phyloP scores from a whole-genome alignment of 2,329 filamentous ascomycete genomes.

The Dichotomopilus funicola region DNA sequence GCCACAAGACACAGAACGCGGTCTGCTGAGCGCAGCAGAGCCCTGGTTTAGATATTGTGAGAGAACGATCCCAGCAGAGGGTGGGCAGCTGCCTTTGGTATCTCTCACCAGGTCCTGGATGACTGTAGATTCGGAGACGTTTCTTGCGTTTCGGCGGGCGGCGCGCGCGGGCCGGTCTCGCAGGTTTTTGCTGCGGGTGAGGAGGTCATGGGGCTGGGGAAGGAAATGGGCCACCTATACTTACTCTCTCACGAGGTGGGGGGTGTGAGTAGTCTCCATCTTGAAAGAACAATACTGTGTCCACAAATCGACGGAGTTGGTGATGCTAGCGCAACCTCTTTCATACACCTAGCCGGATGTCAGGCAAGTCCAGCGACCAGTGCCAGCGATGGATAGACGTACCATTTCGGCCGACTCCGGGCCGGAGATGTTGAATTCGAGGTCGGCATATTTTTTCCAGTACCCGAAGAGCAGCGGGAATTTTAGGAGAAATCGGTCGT shows the following conservation, averaged over 20 bases:
- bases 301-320: slow-evolving; percentile 93
- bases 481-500: slow-evolving; percentile 88
- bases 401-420: slow-evolving; percentile 98
- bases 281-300: slow-evolving; percentile 97
- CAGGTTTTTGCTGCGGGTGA: slow-evolving; percentile 37
- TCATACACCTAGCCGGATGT: slow-evolving; percentile 68
- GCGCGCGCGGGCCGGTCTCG: slow-evolving; percentile 32
- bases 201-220: slow-evolving; percentile 50
- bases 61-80: slow-evolving; percentile 51
- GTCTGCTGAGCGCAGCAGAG: slow-evolving; percentile 41
- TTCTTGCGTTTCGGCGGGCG: slow-evolving; percentile 29
- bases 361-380: not conserved
- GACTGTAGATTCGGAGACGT: slow-evolving; percentile 22
- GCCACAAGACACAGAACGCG: slow-evolving; percentile 32
- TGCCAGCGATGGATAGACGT: slow-evolving; percentile 25
- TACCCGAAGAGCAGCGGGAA: slow-evolving; percentile 96
- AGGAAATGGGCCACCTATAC: slow-evolving; percentile 63
- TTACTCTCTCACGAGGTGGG: slow-evolving; percentile 99
- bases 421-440: slow-evolving; percentile 94
- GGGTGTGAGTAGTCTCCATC: slow-evolving; percentile 91
- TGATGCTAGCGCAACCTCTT: slow-evolving; percentile 86
- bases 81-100: slow-evolving; percentile 50
- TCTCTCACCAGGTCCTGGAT: slow-evolving; percentile 59
- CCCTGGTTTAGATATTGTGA: slow-evolving; percentile 57
- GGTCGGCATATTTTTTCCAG: slow-evolving; percentile 99